Evolutionary conservation across 2,329 filamentous ascomycete species (phyloP), one percentile per base, ranked within the genome.

Genomic region (Dendryphion nanum): DNA sequence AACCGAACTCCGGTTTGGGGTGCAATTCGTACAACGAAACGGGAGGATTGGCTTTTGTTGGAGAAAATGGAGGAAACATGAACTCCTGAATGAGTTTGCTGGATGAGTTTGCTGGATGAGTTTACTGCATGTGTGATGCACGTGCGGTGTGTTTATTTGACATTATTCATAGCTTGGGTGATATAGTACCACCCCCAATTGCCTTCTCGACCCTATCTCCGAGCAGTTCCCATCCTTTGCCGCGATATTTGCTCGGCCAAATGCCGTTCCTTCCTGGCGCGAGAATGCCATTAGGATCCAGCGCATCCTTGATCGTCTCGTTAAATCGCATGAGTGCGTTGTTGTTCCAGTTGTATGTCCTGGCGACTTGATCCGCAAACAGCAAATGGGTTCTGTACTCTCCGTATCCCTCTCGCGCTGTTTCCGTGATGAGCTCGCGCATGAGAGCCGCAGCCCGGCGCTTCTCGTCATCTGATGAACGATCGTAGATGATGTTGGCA

Each of bases 401-500:
- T 18, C 69, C 69, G 51, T 65, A 72, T 2, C 71, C 71, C 19
- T 65, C 47, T 12, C 56, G 54, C 2, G 69, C 69, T n/a, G 57
- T 57, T 32, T 68, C 67, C 18, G 62, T 55, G 32, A 72, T 68
- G 38, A 71, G 49, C 18, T 54, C 56, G 4, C 50, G 53, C 42
- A 74, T 70, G 10, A 71, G 45, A 40, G 51, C 44, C 4, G 42
- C 42, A 47, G 42, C 67, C 55, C 8, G 66, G 64, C 35, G 63
- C 57, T 15, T 61, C 45, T 45, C 72, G 67, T 32, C 55, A 14
- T 69, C 64, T 0, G 61, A 47, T 21, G 65, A 63, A 4, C 70
- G 63, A 42, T 79, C 68, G 50, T 74, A 79, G 12, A 78, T 67
- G 29, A 79, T 72, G 40, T 73, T 74, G 3, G 76, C 69, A 40